phyloP scores from a whole-genome alignment of 1,284 basidiomycete species.

The Xerocomus amazonicus region DNA sequence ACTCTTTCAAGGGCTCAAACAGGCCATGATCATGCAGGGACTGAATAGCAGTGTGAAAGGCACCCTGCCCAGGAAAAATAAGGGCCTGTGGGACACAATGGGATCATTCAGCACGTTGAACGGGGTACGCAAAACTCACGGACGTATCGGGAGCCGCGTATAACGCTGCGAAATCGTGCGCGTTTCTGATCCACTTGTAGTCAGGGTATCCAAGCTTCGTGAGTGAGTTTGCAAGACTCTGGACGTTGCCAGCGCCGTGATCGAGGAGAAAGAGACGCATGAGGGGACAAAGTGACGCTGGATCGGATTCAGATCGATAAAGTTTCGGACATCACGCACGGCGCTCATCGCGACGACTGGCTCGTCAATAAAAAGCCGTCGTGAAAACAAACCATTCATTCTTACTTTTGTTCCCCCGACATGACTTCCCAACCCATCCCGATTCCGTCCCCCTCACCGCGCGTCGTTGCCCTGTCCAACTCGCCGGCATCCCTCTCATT shows the following conservation, averaged over 20 bases:
- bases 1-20: slow-evolving; percentile 76
- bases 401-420: slow-evolving; percentile 7
- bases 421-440: slow-evolving; percentile 37
- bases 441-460: slow-evolving; percentile 35
- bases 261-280: slow-evolving; percentile 88
- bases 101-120: slow-evolving; percentile 13
- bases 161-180: slow-evolving; percentile 68
- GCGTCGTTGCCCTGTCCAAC: slow-evolving; percentile 46
- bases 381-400: slow-evolving; percentile 6
- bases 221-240: slow-evolving; percentile 92
- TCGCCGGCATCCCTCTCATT: slow-evolving; percentile 40
- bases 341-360: too few species aligned
- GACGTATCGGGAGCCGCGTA: slow-evolving; percentile 51
- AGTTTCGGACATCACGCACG: too few species aligned
- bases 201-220: slow-evolving; percentile 75
- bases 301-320: not conserved
- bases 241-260: slow-evolving; percentile 94
- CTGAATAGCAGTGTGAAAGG: slow-evolving; percentile 86
- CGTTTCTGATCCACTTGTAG: slow-evolving; percentile 87
- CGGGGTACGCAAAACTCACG: slow-evolving; percentile 50
- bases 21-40: slow-evolving; percentile 76
- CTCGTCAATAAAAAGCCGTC: slow-evolving; percentile 15
- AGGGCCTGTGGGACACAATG: slow-evolving; percentile 62
- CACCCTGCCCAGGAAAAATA: slow-evolving; percentile 97
- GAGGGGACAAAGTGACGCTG: not conserved